Evolutionary conservation across 306 rosid genomes (phyloP), one percentile per base, ranked within the genome.

Genomic region (Styphnolobium japonicum): DNA sequence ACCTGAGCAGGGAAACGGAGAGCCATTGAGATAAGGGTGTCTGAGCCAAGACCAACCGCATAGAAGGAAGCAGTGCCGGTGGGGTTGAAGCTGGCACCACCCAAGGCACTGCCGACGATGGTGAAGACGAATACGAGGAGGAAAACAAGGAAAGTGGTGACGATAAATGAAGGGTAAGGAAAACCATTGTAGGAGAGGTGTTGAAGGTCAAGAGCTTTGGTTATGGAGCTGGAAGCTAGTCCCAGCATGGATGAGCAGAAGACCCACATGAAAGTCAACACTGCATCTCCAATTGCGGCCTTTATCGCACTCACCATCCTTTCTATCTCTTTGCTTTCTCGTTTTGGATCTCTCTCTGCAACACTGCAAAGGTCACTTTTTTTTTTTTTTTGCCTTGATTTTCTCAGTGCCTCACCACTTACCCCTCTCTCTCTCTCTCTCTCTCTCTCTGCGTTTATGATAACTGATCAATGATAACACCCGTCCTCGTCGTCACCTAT

Each of bases 61-160:
- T 94, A 94, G 25, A 92, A 94, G 23, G 97, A 69, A 55, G 96
- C 98, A 2, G 88, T 90, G 15, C 86, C 89, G 2, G 97, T 92
- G 69, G 98, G 98, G 76, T 94, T 94, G 87, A 94, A 94, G 91
- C 97, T 94, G 60, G 97, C 98, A 1, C 98, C 98, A 70, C 97
- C 98, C 79, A 94, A 56, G 40, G 83, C 80, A 67, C 67, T 83
- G 6, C 92, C 97, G 25, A 94, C 61, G 12, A 85, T 3, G 66
- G 83, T 85, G 73, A 94, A 94, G 23, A 88, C 18, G 5, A 90
- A 80, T 42, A 92, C 94, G 15, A 94, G 89, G 5, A 86, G 0
- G 75, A 94, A 94, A 5, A 94, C 84, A 6, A 92, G 87, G 23
- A 27, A 10, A 43, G 90, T 90, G 46, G 89, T 90, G 79, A 94